Evolutionary conservation across 177 flowering plant genomes (phyloP), one percentile per base, ranked within the genome.

Genomic region (Tripterygium wilfordii): DNA sequence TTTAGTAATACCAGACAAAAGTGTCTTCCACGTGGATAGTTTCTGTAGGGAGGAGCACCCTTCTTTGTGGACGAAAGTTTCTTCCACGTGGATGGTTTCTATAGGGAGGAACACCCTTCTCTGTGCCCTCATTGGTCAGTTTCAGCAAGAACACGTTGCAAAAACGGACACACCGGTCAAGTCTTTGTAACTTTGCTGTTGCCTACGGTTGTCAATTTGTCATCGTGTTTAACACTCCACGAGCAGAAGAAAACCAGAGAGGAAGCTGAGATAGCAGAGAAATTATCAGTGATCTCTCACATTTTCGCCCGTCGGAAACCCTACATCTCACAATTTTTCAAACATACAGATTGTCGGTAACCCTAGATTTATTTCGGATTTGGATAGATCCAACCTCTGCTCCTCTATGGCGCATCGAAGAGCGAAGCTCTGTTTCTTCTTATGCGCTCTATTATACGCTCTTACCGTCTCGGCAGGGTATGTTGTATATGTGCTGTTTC

Each of bases 331-430:
- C n/a, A n/a, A n/a, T n/a, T n/a, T n/a, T n/a, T n/a, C n/a, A n/a
- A n/a, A n/a, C n/a, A n/a, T n/a, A n/a, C n/a, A n/a, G n/a, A n/a
- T n/a, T n/a, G n/a, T n/a, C n/a, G n/a, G n/a, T n/a, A 35, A 25
- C 48, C 60, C 33, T 24, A 28, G 36, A 2, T 39, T 44, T 8
- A 0, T 44, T 8, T 2, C 21, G 18, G 18, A 12, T 47, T 37
- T 16, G 58, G 59, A 63, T 64, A 67, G 72, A 42, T 60, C 47
- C 27, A 18, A 22, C 7, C 60, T 60, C 73, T 56, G 9, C 5
- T 10, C 7, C 30, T 29, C 56, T 7, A 71, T 71, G 76, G 69
- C 72, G 67, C 52, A 15, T 54, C 65, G 49, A 17, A 44, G 54
- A 53, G 10, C 57, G 14, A 54, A 48, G 40, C 48, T 62, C 3